Conservation (phyloP, 176 grass and related monocot genomes). For the Secale cereale region DNA sequence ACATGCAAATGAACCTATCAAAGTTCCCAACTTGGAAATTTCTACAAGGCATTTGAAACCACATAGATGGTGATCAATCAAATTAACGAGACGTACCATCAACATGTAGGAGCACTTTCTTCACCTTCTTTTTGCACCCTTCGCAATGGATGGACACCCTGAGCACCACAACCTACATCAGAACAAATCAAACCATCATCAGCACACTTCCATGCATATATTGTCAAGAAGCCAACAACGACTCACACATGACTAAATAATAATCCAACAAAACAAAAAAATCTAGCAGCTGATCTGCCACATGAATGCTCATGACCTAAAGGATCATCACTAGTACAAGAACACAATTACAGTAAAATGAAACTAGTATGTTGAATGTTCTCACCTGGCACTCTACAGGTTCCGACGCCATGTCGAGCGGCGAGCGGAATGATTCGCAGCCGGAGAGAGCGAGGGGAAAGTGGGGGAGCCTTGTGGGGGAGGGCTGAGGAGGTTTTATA, state of each 20-base stretch:
- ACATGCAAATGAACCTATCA: background rate
- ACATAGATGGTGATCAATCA: background rate
- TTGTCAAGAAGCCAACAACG: background rate
- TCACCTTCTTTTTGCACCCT: slow-evolving; percentile 79
- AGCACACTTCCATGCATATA: background rate
- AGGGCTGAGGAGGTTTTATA: slow-evolving; percentile 30
- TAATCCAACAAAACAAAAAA: background rate
- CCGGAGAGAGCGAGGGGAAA: slow-evolving; percentile 24
- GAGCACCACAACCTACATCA: slow-evolving; percentile 46
- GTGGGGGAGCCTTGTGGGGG: slow-evolving; percentile 39
- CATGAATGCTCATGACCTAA: background rate
- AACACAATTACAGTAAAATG: background rate
- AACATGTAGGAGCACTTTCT: slow-evolving; percentile 43
- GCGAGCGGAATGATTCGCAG: slow-evolving; percentile 6
- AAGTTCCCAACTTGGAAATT: background rate
- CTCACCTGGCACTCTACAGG: slow-evolving; percentile 46
- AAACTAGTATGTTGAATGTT: background rate
- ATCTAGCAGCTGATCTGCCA: background rate
- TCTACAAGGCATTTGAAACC: background rate
- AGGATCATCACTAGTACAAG: background rate
- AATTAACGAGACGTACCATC: slow-evolving; percentile 11
- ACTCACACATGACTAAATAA: background rate
- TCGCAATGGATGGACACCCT: slow-evolving; percentile 65
- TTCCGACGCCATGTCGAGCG: slow-evolving; percentile 46
- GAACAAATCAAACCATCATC: background rate